Conservation (phyloP, 495 filamentous ascomycete species). For the Aspergillus baeticus region DNA sequence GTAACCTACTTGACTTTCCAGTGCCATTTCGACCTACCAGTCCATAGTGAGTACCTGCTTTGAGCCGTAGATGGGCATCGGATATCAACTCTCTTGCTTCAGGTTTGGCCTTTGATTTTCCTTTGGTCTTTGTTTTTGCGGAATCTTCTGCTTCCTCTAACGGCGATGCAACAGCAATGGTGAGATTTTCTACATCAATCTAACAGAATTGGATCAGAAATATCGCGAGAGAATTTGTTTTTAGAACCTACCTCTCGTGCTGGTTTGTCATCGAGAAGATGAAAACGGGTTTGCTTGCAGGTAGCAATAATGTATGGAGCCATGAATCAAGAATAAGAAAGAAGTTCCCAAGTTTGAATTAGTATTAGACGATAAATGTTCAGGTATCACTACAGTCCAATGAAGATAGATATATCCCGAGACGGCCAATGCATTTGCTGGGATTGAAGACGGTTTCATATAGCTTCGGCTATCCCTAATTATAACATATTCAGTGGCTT, state of each 20-base stretch:
- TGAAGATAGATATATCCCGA: neutral
- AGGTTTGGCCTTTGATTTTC: constrained; percentile 51
- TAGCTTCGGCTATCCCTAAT: neutral
- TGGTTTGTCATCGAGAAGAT: constrained; percentile 41
- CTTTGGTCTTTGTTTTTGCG: constrained; percentile 41
- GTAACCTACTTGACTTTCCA: constrained; percentile 70
- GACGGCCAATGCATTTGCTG: neutral
- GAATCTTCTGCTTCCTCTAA: constrained; percentile 23
- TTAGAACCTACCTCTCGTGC: constrained; percentile 33
- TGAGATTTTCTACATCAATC: constrained; percentile 68
- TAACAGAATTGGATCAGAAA: constrained; percentile 21
- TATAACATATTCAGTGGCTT: neutral
- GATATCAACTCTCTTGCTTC: constrained; percentile 65
- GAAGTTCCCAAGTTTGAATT: neutral
- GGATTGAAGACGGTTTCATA: neutral
- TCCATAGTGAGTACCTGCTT: constrained; percentile 69
- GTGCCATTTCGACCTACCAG: constrained; percentile 75
- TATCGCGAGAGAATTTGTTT: neutral
- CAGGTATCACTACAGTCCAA: too few relatives aligned
- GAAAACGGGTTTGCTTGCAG: constrained; percentile 48
- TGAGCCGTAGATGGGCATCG: constrained; percentile 66
- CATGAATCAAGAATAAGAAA: constrained; percentile 4
- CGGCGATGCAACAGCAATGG: constrained; percentile 54
- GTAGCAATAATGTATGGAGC: constrained; percentile 41
- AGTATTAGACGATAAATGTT: neutral